Evolutionary conservation across 2,329 filamentous ascomycete genomes (phyloP), one percentile per base, ranked within the genome.

Genomic region (Ascochyta viciae-villosae): DNA sequence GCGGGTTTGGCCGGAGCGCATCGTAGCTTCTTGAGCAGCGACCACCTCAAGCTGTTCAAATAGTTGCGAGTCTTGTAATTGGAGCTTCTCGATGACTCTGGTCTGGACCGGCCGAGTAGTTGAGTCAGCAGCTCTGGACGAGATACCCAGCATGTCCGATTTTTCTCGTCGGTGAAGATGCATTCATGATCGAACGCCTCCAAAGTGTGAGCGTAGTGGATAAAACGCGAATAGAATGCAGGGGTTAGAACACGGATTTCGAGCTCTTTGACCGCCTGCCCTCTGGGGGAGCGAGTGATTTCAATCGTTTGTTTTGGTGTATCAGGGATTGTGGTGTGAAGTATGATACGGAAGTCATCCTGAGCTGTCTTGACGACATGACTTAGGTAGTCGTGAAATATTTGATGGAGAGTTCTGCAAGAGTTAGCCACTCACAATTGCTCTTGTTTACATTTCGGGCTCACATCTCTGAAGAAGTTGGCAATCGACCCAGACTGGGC

Each of bases 161-260:
- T 88, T 54, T 86, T 85, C 40, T 83, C 77, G 23, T 80, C 74
- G 1, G 77, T 77, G 29, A 76, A 75, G 13, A 79, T 65, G 71
- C 66, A 85, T 68, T 90, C 87, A 55, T 81, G 80, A 51, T 87
- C 84, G 27, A 90, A 76, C 0, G 85, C 86, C 62, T 88, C 85
- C 16, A 85, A 79, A 22, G 85, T 83, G 65, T 88, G 81, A 0
- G 83, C 78, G 66, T 90, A 89, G 60, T 84, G 81, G 0, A 87
- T 79, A 43, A 90, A 86, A 26, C 87, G 82, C 12, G 83, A 81
- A 75, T 91, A 91, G 67, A 91, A 91, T 0, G 77, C 78, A 0
- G 89, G 88, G 0, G 85, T 88, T 19, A 89, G 71, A 4, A 90
- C 77, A 49, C 81, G 82, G 43, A 90, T 75, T 39, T 84, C 82